Evolutionary conservation across 2,329 filamentous ascomycete species (phyloP), one percentile per base, ranked within the genome.

Genomic region (Colletotrichum abscissum): DNA sequence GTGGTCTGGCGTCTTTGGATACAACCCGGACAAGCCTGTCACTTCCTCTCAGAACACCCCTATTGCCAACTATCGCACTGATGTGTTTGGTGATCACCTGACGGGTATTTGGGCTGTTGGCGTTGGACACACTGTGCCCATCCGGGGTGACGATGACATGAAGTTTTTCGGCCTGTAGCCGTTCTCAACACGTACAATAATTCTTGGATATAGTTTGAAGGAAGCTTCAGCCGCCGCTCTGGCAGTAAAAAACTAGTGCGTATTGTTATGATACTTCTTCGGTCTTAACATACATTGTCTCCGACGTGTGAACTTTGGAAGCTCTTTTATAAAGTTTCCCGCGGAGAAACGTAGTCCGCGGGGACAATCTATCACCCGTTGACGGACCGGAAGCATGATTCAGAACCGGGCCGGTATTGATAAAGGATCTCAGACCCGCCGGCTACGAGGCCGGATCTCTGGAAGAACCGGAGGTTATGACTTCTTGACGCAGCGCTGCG

Each of bases 1-100:
- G 79, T 89, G 88, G 88, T 85, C 87, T 0, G 86, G 85, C 9
- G 85, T 89, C 1, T 85, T 88, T 68, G 86, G 86, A 4, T 81
- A 84, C 22, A 72, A 74, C 69, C 77, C 76, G 1, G 78, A 81
- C 65, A 79, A 78, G 14, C 78, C 83, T 1, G 76, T 76, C 2
- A 77, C 76, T 38, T 80, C 79, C 1, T 72, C 77, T 12, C 74
- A 77, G n/a, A 82, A 84, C 73, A 78, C 69, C 12, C 84, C 84
- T 12, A 78, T 81, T 67, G 77, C 76, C 35, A 81, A 81, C 24
- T 86, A 84, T 75, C 81, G 81, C 35, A 85, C 80, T 6, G 81
- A 81, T 56, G 79, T 82, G 4, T 86, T 83, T 72, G 84, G 84
- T 8, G 79, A 81, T 4, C 78, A 79, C 58, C 72, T 79, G 24